Evolutionary conservation across 495 filamentous ascomycete genomes (phyloP).

Genomic region (Lasiosphaeria hispida): DNA sequence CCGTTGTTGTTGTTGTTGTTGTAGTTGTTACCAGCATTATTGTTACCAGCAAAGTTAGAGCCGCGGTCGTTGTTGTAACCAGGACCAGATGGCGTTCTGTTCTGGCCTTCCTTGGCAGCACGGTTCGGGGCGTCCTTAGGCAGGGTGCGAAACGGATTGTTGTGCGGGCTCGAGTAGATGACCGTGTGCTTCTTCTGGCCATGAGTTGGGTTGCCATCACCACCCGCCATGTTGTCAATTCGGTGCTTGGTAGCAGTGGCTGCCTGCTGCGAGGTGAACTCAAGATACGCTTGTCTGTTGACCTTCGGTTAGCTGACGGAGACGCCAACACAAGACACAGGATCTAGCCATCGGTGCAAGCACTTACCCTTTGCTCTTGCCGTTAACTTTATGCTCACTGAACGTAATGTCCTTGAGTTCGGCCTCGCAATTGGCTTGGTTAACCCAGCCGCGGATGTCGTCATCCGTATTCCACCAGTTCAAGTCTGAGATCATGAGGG

Average conservation of each 20-base stretch:
- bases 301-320: constrained; percentile 17
- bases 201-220: constrained; percentile 30
- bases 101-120: constrained; percentile 59
- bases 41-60: constrained; percentile 39
- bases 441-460: constrained; percentile 85
- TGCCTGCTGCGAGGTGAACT: constrained; percentile 80
- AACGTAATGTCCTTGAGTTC: constrained; percentile 93
- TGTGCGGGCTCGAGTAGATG: constrained; percentile 70
- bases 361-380: constrained; percentile 92
- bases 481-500: constrained; percentile 81
- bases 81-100: constrained; percentile 40
- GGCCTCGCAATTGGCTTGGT: constrained; percentile 69
- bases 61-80: constrained; percentile 37
- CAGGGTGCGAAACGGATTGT: constrained; percentile 86
- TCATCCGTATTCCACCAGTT: constrained; percentile 98
- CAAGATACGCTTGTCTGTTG: constrained; percentile 81
- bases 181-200: constrained; percentile 68
- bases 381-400: constrained; percentile 97
- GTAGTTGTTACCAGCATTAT: constrained; percentile 31
- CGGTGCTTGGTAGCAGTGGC: constrained; percentile 81
- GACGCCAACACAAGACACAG: background rate
- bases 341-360: background rate
- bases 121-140: constrained; percentile 87
- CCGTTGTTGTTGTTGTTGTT: constrained; percentile 25
- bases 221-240: constrained; percentile 60